Conservation (phyloP, 192 early-diverging fungal species). For the Coemansia aciculifera region DNA sequence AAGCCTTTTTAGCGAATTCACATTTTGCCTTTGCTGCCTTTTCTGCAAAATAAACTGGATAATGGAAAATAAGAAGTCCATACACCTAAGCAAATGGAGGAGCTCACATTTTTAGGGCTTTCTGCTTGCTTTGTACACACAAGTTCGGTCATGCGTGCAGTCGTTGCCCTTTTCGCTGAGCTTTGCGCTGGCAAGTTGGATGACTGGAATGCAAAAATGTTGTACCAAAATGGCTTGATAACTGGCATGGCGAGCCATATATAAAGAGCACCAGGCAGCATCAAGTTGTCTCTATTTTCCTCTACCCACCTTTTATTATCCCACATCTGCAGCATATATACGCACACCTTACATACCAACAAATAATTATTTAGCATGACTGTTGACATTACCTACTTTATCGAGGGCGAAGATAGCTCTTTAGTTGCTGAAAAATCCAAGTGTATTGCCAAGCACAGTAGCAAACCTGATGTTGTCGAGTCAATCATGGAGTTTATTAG, state of each 20-base stretch:
- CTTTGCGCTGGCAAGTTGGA: background rate
- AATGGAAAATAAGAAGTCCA: background rate
- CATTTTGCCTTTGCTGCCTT: too few species aligned
- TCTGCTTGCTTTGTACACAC: background rate
- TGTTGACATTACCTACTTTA: too few species aligned
- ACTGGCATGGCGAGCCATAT: background rate
- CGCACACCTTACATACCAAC: background rate
- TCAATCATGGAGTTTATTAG: too few species aligned
- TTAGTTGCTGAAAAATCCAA: too few species aligned
- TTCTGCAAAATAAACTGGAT: too few species aligned
- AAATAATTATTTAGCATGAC: background rate
- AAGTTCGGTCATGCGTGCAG: background rate
- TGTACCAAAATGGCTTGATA: background rate
- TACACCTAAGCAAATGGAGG: background rate
- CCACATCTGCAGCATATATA: background rate
- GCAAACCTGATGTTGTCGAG: too few species aligned
- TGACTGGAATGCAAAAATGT: background rate
- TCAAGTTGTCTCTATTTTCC: background rate
- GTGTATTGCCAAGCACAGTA: too few species aligned
- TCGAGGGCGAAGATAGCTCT: too few species aligned
- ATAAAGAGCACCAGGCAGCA: background rate
- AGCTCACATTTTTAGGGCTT: background rate
- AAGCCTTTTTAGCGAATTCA: too few species aligned
- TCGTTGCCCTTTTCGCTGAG: background rate
- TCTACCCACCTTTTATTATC: background rate